Evolutionary conservation across 768 basidiomycete species (phyloP), one percentile per base, ranked within the genome.

Genomic region (Termitomyces sp.): DNA sequence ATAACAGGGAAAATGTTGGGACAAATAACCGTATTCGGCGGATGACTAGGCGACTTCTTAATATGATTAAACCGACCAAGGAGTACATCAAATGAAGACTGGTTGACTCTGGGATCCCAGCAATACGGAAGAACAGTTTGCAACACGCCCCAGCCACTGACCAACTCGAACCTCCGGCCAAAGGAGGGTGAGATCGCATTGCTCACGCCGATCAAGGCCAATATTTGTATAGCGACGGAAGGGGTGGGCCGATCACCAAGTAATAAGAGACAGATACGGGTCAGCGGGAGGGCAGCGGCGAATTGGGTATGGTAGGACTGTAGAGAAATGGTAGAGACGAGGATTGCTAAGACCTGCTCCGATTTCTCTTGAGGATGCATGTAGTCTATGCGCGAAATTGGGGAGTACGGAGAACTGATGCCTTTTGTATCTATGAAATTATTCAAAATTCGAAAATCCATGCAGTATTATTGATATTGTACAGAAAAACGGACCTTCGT

Each of bases 81-180:
- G 16, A 95, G 72, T 2, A 94, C 69, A 58, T 87, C 83, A 60
- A 93, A 85, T 12, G 86, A 83, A 22, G 82, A 82, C 26, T 75
- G 76, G 58, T 92, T 87, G 14, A 94, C 84, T 18, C 69, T 75
- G 8, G 72, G 67, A 61, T 87, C 79, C 94, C 94, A 96, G 46
- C 77, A 74, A 22, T 68, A 63, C 0, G 92, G 89, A 20, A 95
- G 65, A 27, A 87, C 80, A 4, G 77, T 78, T 67, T 85, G 87
- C 36, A 96, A 67, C 2, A 88, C 76, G 46, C 77, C 84, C 88
- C 93, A 96, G 9, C 94, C 94, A 53, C 86, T 87, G 37, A 90
- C 85, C 1, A 89, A 74, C 67, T 95, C 94, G 62, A 96, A 93
- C 63, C 90, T 93, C 55, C 87, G 78, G 46, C 74, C 79, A 72